phyloP scores from a whole-genome alignment of 805 yeast genomes.

The Teunomyces aglyptinius region DNA sequence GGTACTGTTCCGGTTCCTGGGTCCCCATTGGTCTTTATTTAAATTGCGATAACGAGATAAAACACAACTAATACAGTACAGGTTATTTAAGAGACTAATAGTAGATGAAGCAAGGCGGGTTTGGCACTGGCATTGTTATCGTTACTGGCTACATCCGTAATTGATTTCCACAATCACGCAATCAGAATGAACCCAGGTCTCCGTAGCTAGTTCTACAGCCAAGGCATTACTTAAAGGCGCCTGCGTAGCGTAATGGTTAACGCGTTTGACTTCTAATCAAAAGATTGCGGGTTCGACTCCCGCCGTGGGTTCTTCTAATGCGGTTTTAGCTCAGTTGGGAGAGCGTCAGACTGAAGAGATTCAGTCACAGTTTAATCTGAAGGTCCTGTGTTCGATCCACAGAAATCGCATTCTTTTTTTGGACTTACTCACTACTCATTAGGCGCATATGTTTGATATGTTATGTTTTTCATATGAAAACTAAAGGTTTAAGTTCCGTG shows the following conservation, averaged over 20 bases:
- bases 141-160: not conserved
- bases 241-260: constrained; percentile 66
- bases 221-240: constrained; percentile 24
- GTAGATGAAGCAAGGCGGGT: too few species aligned
- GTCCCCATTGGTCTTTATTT: too few species aligned
- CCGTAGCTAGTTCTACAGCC: not conserved
- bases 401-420: constrained; percentile 14
- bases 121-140: too few species aligned
- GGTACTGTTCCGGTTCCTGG: too few species aligned
- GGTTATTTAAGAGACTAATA: too few species aligned
- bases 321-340: constrained; percentile 41
- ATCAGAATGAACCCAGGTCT: not conserved
- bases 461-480: not conserved
- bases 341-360: constrained; percentile 38
- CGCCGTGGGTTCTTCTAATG: constrained; percentile 37
- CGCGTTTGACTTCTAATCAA: constrained; percentile 69
- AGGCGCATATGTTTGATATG: too few species aligned
- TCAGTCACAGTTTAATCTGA: constrained; percentile 19
- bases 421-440: too few species aligned
- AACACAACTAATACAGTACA: too few species aligned
- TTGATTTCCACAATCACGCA: not conserved
- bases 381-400: constrained; percentile 21
- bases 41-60: too few species aligned
- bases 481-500: not conserved
- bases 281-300: constrained; percentile 66